Base-by-base conservation (phyloP, 768 basidiomycete species). In the Phaeolepiota aurea region DNA sequence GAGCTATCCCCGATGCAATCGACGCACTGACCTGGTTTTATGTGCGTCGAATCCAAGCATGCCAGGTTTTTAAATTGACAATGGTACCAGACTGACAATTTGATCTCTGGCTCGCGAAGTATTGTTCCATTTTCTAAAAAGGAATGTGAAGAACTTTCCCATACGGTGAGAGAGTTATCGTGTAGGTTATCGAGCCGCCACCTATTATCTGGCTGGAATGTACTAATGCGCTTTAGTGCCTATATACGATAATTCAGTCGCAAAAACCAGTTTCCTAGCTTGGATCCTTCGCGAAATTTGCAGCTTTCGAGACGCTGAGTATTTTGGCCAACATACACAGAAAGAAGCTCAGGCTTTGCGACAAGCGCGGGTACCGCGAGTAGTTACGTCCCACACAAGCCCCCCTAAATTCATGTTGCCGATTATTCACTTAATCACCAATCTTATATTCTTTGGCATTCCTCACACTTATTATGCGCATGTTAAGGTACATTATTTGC, bases 221-320 rank as follows among this genome's bases (percentile, higher is more conserved):
- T n/a, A n/a, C n/a, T n/a, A n/a, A n/a, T n/a, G n/a, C n/a, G n/a
- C n/a, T 32, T 25, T 21, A 71, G 64, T 50, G n/a, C 51, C 63
- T 15, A 48, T 42, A 28, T 58, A 64, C 37, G 51, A 59, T 32
- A 48, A 45, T 5, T 65, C 71, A 0, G 53, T 65, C 11, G 59
- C 68, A 3, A 69, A 66, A 45, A 68, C 68, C 0, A 62, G 63
- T 3, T 70, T 76, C 42, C 41, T 77, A 9, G 60, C 69, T 3
- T 76, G 72, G 71, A 50, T 78, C 20, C 59, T 76, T 15, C 66
- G 69, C 34, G 69, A 75, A 55, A 60, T 75, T 5, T 72, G 70
- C 53, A 70, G 70, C 45, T 75, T 64, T 41, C 64, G 72, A 25
- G 58, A 66, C 38, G 66, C 71, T 1, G 66, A 69, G 38, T 46